Percentiles rank a stretch among this genome's conserved stretches.
phyloP scores from a whole-genome alignment of 1,284 basidiomycete genomes.

The Pterulicium gracile region DNA sequence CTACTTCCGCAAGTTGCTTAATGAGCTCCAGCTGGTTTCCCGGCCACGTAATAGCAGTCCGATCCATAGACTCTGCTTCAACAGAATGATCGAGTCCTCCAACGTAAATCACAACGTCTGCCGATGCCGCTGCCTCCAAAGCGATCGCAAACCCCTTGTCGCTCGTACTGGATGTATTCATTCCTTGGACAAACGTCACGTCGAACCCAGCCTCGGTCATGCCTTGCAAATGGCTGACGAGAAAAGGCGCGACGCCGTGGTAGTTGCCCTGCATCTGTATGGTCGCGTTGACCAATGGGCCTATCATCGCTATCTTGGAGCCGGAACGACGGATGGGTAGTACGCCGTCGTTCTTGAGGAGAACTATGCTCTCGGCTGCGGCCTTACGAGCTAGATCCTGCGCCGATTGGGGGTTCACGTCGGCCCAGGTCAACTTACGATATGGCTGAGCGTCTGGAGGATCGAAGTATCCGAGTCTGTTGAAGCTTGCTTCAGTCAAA shows the following conservation, averaged over 20 bases:
- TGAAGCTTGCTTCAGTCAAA: too few relatives aligned
- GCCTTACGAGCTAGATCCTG: constrained; percentile 39
- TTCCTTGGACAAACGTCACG: constrained; percentile 31
- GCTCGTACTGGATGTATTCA: constrained; percentile 24
- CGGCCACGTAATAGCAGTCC: constrained; percentile 41
- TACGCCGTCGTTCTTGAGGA: constrained; percentile 45
- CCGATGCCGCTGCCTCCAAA: constrained; percentile 49
- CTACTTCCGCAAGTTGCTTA: constrained; percentile 27
- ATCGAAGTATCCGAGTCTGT: constrained; percentile 46
- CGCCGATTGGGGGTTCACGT: constrained; percentile 35
- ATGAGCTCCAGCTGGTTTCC: constrained; percentile 43
- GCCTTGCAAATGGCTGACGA: constrained; percentile 40
- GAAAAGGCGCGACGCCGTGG: constrained; percentile 38
- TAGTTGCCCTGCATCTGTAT: constrained; percentile 48
- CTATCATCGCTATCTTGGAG: constrained; percentile 39
- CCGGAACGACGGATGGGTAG: too few relatives aligned
- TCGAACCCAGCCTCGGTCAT: constrained; percentile 34
- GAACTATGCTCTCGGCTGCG: constrained; percentile 39
- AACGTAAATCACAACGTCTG: constrained; percentile 45
- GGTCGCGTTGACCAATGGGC: constrained; percentile 46
- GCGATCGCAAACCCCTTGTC: constrained; percentile 46
- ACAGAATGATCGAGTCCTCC: constrained; percentile 45
- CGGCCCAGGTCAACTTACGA: constrained; percentile 33
- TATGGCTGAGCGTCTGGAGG: constrained; percentile 35
- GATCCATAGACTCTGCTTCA: constrained; percentile 39